Evolutionary conservation across 1,284 basidiomycete species (phyloP), one percentile per base, ranked within the genome.

Genomic region (Mycena citricolor): DNA sequence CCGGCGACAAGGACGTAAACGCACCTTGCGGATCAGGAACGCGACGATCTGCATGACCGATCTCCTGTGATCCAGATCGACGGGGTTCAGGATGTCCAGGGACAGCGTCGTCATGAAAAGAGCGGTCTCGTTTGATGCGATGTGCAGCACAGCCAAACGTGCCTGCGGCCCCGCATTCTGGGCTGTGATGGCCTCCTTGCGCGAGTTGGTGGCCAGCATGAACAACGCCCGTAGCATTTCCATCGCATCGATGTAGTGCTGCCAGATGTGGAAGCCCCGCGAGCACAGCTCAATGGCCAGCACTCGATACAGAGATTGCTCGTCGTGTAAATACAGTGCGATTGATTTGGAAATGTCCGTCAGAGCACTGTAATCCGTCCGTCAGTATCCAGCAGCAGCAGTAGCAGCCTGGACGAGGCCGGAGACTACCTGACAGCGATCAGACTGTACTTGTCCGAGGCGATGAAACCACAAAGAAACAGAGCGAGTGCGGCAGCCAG

Each of bases 21-120:
- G 17, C 35, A 87, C 88, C 72, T 90, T 97, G 57, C 91, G 83
- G 49, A 97, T 92, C 58, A 99, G 76, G 62, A 95, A 95, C 1
- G 94, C 92, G 8, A 98, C 83, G 6, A 99, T 78, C 60, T 94
- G 92, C 81, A 98, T 83, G 32, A 97, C 89, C 6, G 88, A 84
- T 57, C 84, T 92, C 33, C 93, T 77, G 55, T 94, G 86, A 42
- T 90, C 87, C 8, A 89, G 66, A 2, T 77, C 82, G 24, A 78
- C 76, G 8, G 92, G 87, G 39, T 88, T 85, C 32, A 95, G 71
- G 33, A 99, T 94, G 61, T 97, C 95, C 57, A 95, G 76, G 3
- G 87, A 84, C 19, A 99, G 67, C 0, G 95, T 97, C 1, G 92
- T 90, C 88, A 98, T 97, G 68, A 99, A 97, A 14, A 99, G 66